phyloP scores from a whole-genome alignment of 164 flowering plant species.

The Umbilicus rupestris region DNA sequence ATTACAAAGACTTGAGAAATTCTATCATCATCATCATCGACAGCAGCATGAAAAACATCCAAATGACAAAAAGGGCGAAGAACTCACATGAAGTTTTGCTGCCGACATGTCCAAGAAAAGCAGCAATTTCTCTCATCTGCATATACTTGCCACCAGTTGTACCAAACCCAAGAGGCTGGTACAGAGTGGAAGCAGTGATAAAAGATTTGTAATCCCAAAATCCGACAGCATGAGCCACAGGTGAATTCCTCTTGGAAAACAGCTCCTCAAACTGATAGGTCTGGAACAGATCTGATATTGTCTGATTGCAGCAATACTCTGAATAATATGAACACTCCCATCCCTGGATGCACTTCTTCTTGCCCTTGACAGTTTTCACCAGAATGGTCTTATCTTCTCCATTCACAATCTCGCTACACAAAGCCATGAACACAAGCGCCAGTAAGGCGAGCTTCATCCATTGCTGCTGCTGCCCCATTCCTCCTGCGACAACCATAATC shows the following conservation, averaged over 20 bases:
- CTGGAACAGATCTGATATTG: conserved; percentile 69
- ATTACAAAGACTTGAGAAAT: background rate
- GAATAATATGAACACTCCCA: conserved; percentile 68
- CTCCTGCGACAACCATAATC: background rate
- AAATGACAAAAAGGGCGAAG: background rate
- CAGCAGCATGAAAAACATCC: background rate
- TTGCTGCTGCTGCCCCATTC: background rate
- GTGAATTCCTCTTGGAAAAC: conserved; percentile 75
- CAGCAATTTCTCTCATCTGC: conserved; percentile 78
- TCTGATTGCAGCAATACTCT: conserved; percentile 60
- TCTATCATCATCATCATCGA: background rate
- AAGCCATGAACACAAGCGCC: background rate
- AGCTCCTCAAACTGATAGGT: conserved; percentile 74
- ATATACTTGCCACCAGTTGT: conserved; percentile 68
- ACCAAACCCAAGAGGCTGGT: conserved; percentile 75
- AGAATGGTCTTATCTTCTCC: conserved; percentile 4
- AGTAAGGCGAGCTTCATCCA: background rate
- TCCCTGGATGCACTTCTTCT: conserved; percentile 45
- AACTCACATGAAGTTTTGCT: conserved; percentile 63
- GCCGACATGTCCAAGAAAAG: conserved; percentile 88
- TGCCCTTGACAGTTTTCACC: conserved; percentile 42
- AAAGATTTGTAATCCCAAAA: conserved; percentile 84
- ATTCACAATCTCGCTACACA: background rate
- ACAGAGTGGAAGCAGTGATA: conserved; percentile 50
- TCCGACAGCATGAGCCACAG: conserved; percentile 74